phyloP scores from a whole-genome alignment of 805 yeast genomes.

The Candida silvatica region DNA sequence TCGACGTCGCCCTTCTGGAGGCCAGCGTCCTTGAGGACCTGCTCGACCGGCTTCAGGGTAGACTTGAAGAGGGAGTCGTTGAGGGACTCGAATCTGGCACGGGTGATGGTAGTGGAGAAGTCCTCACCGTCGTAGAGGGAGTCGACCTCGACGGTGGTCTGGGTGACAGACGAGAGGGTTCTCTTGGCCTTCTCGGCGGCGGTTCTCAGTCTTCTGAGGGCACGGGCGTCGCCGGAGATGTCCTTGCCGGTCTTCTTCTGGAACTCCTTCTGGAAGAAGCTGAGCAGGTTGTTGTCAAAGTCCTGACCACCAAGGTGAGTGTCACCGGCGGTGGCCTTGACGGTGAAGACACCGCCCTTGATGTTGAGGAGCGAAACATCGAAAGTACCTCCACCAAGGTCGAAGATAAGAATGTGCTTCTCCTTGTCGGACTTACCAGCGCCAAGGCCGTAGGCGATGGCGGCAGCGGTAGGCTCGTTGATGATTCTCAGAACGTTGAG shows the following conservation, averaged over 20 bases:
- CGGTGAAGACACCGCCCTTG: slow-evolving; percentile 95
- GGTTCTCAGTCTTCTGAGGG: slow-evolving; percentile 96
- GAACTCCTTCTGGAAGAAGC: slow-evolving; percentile 90
- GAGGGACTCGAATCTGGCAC: slow-evolving; percentile 97
- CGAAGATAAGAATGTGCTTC: slow-evolving; percentile 86
- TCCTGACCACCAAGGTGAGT: slow-evolving; percentile 99
- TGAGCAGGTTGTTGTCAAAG: slow-evolving; percentile 93
- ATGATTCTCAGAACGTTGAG: slow-evolving; percentile 69
- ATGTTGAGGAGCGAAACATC: slow-evolving; percentile 91
- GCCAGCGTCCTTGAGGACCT: slow-evolving; percentile 89
- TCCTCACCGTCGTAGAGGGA: slow-evolving; percentile 93
- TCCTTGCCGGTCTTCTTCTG: slow-evolving; percentile 86
- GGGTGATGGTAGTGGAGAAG: slow-evolving; percentile 86
- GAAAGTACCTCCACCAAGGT: slow-evolving; percentile 98
- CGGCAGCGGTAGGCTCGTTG: slow-evolving; percentile 92
- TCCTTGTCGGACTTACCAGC: slow-evolving; percentile 75
- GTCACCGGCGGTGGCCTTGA: slow-evolving; percentile 98
- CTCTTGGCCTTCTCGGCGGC: slow-evolving; percentile 99
- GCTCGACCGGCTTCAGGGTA: slow-evolving; percentile 90
- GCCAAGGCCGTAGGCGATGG: slow-evolving; percentile 98
- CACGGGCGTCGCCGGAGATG: slow-evolving; percentile 86
- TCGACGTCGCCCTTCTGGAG: slow-evolving; percentile 76
- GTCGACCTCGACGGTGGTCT: slow-evolving; percentile 94
- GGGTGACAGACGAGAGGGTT: slow-evolving; percentile 92
- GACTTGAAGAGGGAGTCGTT: slow-evolving; percentile 90